Conservation (phyloP, 805 yeast species). For the Ogataea corticis region DNA sequence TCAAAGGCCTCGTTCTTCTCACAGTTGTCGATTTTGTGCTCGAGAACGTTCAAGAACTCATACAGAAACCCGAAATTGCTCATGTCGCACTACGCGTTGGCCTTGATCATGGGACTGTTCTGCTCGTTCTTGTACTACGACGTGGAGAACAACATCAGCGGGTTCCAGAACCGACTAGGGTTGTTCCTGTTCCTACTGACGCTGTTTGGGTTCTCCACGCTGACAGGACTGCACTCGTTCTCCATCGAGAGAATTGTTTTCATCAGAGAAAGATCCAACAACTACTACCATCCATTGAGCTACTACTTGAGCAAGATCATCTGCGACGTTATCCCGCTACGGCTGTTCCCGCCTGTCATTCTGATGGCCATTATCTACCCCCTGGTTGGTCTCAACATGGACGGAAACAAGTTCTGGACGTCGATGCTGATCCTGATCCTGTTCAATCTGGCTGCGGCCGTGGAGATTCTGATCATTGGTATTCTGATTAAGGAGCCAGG, state of each 20-base stretch:
- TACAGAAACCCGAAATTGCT: slow-evolving; percentile 92
- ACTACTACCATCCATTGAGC: slow-evolving; percentile 85
- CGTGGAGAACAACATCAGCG: slow-evolving; percentile 85
- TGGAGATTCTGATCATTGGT: slow-evolving; percentile 85
- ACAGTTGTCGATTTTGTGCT: slow-evolving; percentile 74
- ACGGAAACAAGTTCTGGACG: slow-evolving; percentile 68
- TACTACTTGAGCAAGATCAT: slow-evolving; percentile 83
- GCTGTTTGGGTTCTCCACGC: slow-evolving; percentile 89
- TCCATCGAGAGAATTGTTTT: slow-evolving; percentile 86
- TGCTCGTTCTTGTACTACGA: slow-evolving; percentile 86
- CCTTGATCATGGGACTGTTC: slow-evolving; percentile 74
- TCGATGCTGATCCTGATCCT: slow-evolving; percentile 69
- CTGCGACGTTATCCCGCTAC: slow-evolving; percentile 89
- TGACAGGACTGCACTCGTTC: slow-evolving; percentile 89
- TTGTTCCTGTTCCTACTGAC: slow-evolving; percentile 88
- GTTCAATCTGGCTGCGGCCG: slow-evolving; percentile 84
- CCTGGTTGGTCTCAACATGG: slow-evolving; percentile 81
- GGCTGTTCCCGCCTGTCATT: slow-evolving; percentile 89
- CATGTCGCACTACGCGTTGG: slow-evolving; percentile 77
- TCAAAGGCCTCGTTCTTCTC: slow-evolving; percentile 57
- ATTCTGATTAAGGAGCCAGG: slow-evolving; percentile 86
- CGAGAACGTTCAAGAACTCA: slow-evolving; percentile 87
- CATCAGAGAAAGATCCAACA: slow-evolving; percentile 90
- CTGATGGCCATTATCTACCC: slow-evolving; percentile 84
- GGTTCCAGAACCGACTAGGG: slow-evolving; percentile 94